A percentile compares a stretch with the other conserved stretches of the same genome.
These are phyloP conservation scores for Haematococcus lacustris DNA, from an alignment of 139 green algal genomes.

Conservation along the genomic window DNA sequence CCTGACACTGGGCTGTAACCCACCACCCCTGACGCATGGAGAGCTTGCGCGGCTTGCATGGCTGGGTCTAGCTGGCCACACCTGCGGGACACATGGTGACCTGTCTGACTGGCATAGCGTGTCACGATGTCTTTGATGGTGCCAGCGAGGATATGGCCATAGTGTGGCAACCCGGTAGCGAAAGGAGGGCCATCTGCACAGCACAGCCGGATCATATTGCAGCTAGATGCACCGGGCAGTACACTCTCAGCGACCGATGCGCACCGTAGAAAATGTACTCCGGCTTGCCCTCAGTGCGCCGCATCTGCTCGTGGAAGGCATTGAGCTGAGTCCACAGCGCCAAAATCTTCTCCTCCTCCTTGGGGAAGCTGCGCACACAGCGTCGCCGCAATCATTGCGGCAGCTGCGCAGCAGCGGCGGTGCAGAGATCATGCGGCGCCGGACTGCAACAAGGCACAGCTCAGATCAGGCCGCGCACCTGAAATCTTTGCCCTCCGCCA, in stretches of 20 bases:
- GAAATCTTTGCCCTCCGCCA: conserved; percentile 71
- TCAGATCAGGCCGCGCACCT: not conserved
- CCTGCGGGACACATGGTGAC: conserved; percentile 84
- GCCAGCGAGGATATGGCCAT: conserved; percentile 95
- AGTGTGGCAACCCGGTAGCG: conserved; percentile 96
- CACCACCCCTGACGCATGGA: too few relatives aligned
- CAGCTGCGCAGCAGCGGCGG: not conserved
- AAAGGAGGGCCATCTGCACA: conserved; percentile 90
- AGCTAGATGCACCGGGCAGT: too few relatives aligned
- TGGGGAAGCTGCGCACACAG: conserved; percentile 59
- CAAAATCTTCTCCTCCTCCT: conserved; percentile 79
- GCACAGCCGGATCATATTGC: too few relatives aligned
- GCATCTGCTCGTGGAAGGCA: conserved; percentile 84
- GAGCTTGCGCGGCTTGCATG: too few relatives aligned
- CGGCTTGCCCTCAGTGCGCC: conserved; percentile 75
- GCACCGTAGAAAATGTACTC: conserved; percentile 91
- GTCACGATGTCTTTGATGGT: conserved; percentile 99
- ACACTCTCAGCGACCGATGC: too few relatives aligned
- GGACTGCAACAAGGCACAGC: not conserved
- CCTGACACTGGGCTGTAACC: too few relatives aligned
- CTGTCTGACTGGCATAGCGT: conserved; percentile 79
- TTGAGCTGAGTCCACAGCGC: conserved; percentile 76
- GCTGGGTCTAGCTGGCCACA: too few relatives aligned
- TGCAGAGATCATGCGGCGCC: not conserved
- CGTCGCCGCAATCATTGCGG: not conserved